A percentile compares a stretch with the other conserved stretches of the same genome.
Conservation (phyloP, 2,329 filamentous ascomycete species). For the Penicillium sp. region DNA sequence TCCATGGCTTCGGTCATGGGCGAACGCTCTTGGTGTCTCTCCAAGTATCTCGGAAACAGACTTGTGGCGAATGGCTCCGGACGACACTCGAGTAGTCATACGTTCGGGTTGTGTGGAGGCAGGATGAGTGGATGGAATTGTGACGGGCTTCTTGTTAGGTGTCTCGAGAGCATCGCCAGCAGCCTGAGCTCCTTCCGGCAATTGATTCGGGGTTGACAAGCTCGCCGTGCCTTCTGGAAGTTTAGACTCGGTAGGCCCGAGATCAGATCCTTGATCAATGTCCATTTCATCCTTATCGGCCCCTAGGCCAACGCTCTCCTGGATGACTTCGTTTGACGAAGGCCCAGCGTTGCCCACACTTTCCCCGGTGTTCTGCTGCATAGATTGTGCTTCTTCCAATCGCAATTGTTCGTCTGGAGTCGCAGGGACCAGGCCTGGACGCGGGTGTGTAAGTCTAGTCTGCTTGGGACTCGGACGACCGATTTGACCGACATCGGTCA, state of each 20-base stretch:
- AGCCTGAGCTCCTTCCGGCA: slow-evolving; percentile 11
- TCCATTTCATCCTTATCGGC: slow-evolving; percentile 19
- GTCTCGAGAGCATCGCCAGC: slow-evolving; percentile 14
- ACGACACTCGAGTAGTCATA: slow-evolving; percentile 66
- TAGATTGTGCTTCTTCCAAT: slow-evolving; percentile 51
- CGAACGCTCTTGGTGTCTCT: slow-evolving; percentile 47
- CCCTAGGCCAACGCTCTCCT: slow-evolving; percentile 20
- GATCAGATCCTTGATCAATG: slow-evolving; percentile 13
- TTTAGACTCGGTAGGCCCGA: slow-evolving; percentile 11
- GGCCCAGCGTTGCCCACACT: slow-evolving; percentile 7
- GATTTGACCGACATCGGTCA: slow-evolving; percentile 42
- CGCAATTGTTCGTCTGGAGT: slow-evolving; percentile 58
- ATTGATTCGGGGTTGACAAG: slow-evolving; percentile 12
- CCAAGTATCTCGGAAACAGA: slow-evolving; percentile 69
- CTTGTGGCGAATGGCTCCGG: slow-evolving; percentile 66
- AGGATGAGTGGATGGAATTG: slow-evolving; percentile 19
- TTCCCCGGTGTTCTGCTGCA: slow-evolving; percentile 19
- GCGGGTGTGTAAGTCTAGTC: slow-evolving; percentile 23
- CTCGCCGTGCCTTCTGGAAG: slow-evolving; percentile 13
- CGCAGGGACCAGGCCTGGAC: slow-evolving; percentile 37
- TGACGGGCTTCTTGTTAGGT: slow-evolving; percentile 25
- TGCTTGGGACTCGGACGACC: slow-evolving; percentile 30
- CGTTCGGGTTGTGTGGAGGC: slow-evolving; percentile 46
- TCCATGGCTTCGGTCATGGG: slow-evolving; percentile 35
- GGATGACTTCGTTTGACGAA: slow-evolving; percentile 26